Conservation (phyloP, 805 yeast genomes). For the Kuraishia borneana region DNA sequence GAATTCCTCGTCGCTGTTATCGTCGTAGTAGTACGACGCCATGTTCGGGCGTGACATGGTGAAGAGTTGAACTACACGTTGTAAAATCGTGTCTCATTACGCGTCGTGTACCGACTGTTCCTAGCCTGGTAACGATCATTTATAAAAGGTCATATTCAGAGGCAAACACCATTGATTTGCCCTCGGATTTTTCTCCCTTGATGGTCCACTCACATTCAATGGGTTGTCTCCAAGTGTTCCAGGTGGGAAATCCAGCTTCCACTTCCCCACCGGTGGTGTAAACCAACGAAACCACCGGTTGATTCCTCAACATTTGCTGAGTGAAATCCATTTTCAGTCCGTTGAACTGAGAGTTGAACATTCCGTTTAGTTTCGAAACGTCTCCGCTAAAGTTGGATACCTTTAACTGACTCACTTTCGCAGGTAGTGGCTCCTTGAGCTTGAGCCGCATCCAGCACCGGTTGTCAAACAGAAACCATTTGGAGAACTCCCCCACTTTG, state of each 20-base stretch:
- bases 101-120: background rate
- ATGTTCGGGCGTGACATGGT: constrained; percentile 1
- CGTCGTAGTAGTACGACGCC: constrained; percentile 1
- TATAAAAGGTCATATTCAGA: background rate
- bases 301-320: background rate
- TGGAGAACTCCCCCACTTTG: constrained; percentile 10
- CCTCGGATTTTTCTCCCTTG: background rate
- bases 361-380: background rate
- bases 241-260: constrained; percentile 1
- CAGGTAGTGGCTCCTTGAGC: background rate
- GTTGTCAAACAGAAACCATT: constrained; percentile 26
- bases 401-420: background rate
- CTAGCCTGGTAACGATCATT: background rate
- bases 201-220: background rate
- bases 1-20: background rate
- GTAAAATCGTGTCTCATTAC: background rate
- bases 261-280: background rate
- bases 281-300: background rate
- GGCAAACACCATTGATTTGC: background rate
- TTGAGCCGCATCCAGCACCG: constrained; percentile 23
- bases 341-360: background rate
- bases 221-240: background rate
- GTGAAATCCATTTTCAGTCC: background rate
- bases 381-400: background rate
- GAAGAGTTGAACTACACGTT: background rate